Evolutionary conservation across 2,329 filamentous ascomycete species (phyloP).

Genomic region (Pseudofabraea citricarpa): DNA sequence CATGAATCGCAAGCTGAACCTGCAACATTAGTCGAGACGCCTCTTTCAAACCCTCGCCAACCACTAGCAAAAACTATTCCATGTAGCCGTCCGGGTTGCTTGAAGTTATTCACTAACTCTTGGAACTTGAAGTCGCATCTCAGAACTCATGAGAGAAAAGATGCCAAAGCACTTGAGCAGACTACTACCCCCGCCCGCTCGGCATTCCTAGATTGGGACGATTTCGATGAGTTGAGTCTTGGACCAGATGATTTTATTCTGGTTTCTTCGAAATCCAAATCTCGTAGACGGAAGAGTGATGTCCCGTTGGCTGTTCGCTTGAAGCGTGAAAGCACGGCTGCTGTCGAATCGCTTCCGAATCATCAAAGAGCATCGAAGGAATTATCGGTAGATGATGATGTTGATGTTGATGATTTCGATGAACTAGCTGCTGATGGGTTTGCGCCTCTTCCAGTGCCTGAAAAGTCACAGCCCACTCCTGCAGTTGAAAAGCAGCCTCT

Average conservation of each 20-base stretch:
- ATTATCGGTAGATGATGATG: conserved; percentile 9
- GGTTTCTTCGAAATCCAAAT: conserved; percentile 13
- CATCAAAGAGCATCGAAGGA: conserved; percentile 9
- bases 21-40: too few species aligned
- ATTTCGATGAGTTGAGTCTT: conserved; percentile 24
- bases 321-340: conserved; percentile 12
- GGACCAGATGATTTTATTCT: conserved; percentile 17
- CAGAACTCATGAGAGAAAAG: background rate
- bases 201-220: conserved; percentile 9
- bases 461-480: too few species aligned
- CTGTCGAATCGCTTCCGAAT: conserved; percentile 2
- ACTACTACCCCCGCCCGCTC: conserved; percentile 1
- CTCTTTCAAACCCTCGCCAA: too few species aligned
- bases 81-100: background rate
- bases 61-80: background rate
- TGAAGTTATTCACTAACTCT: background rate
- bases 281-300: conserved; percentile 4
- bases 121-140: conserved; percentile 2
- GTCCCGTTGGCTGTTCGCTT: conserved; percentile 5
- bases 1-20: too few species aligned
- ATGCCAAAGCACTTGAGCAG: background rate
- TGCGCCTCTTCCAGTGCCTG: too few species aligned
- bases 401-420: background rate
- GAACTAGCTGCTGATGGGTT: background rate
- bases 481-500: too few species aligned